Conservation (phyloP, 371 early-diverging fungal species). For the Mortierella sp. region DNA sequence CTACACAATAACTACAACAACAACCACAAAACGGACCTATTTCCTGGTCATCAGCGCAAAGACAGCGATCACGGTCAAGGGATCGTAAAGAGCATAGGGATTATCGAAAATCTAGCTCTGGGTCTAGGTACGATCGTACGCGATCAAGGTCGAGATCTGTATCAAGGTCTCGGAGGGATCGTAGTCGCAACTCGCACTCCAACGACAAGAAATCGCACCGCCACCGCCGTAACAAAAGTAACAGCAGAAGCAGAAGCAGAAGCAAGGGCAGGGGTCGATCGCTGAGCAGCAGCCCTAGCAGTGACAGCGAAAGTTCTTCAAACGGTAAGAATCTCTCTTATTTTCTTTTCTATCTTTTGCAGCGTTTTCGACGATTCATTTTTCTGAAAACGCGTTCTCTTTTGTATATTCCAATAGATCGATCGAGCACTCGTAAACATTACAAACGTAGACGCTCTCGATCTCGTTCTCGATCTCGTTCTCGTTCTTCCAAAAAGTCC, state of each 20-base stretch:
- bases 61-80: slow-evolving; percentile 37
- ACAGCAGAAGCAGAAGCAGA: slow-evolving; percentile 23
- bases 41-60: slow-evolving; percentile 10
- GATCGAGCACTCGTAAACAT: slow-evolving; percentile 21
- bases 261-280: slow-evolving; percentile 32
- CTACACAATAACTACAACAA: neutral
- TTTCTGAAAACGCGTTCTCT: no score
- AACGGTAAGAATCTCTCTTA: no score
- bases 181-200: slow-evolving; percentile 15
- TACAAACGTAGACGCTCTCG: slow-evolving; percentile 46
- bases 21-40: neutral
- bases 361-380: no score
- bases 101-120: slow-evolving; percentile 11
- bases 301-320: slow-evolving; percentile 12
- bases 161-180: slow-evolving; percentile 25
- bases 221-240: slow-evolving; percentile 28
- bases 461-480: slow-evolving; percentile 49
- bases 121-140: slow-evolving; percentile 13
- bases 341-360: no score
- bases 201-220: slow-evolving; percentile 13
- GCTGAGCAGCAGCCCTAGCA: slow-evolving; percentile 10
- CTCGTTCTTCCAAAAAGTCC: slow-evolving; percentile 37
- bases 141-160: slow-evolving; percentile 25
- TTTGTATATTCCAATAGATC: no score
- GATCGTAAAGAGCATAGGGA: slow-evolving; percentile 15